A percentile compares a stretch with the other conserved stretches of the same genome.
Evolutionary conservation across 345 rosid genomes (phyloP).

Genomic region (Reutealis trisperma): DNA sequence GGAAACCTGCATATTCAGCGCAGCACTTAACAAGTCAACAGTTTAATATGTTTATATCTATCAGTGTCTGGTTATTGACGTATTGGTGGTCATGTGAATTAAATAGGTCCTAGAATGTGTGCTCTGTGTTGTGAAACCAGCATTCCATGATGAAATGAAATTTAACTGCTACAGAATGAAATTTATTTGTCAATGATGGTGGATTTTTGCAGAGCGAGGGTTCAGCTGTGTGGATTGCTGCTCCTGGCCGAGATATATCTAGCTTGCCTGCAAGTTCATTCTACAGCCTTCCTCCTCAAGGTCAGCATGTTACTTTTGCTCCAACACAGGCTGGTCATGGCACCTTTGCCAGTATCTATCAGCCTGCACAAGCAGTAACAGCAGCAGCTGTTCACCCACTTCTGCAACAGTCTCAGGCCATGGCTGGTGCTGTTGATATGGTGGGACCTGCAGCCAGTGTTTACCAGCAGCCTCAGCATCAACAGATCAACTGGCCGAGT

Average conservation of each 20-base stretch:
- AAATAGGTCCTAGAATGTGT: background rate
- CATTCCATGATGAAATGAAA: background rate
- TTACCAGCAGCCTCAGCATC: slow-evolving; percentile 93
- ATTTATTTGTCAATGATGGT: slow-evolving; percentile 14
- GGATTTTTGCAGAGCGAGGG: slow-evolving; percentile 75
- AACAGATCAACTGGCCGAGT: slow-evolving; percentile 87
- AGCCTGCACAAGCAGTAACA: slow-evolving; percentile 71
- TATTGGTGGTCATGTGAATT: background rate
- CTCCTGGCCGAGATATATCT: slow-evolving; percentile 71
- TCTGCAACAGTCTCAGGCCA: slow-evolving; percentile 72
- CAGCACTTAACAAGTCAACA: background rate
- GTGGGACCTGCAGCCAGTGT: slow-evolving; percentile 66
- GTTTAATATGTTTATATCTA: too few relatives aligned
- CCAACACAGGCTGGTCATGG: slow-evolving; percentile 77
- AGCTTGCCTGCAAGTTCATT: slow-evolving; percentile 72
- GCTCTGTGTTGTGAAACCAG: background rate
- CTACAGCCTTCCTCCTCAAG: slow-evolving; percentile 81
- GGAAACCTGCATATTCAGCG: background rate
- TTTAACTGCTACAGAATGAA: background rate
- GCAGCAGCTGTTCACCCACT: slow-evolving; percentile 71
- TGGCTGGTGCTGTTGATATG: slow-evolving; percentile 72
- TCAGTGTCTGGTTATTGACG: background rate
- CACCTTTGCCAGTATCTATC: slow-evolving; percentile 64
- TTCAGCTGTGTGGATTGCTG: slow-evolving; percentile 80
- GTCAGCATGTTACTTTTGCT: slow-evolving; percentile 76